Percentiles rank a stretch among this genome's conserved stretches.
Evolutionary conservation across 2,329 filamentous ascomycete genomes (phyloP).

Genomic region (Coniochaeta sp.): DNA sequence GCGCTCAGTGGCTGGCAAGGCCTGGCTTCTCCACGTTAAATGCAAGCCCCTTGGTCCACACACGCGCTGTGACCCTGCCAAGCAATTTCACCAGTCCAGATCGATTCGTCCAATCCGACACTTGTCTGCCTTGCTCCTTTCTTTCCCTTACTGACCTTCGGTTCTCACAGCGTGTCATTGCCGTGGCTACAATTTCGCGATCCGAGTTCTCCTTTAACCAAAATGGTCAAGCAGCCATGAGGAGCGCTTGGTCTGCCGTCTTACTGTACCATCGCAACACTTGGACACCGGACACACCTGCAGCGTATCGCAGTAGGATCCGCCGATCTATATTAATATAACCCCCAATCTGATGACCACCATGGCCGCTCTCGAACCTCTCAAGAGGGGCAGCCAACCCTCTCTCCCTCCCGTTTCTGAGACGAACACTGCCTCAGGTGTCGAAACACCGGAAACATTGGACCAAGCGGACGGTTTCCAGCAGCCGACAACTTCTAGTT

Average conservation of each 20-base stretch:
- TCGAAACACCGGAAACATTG: slow-evolving; percentile 13
- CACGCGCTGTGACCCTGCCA: background rate
- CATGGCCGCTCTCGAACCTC: slow-evolving; percentile 3
- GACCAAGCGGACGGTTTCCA: slow-evolving; percentile 16
- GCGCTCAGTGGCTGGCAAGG: slow-evolving; percentile 1
- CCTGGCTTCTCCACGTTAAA: background rate
- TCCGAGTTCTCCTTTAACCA: background rate
- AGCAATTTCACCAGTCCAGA: background rate
- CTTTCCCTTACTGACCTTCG: no score
- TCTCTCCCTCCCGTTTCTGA: slow-evolving; percentile 3
- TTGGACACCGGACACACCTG: background rate
- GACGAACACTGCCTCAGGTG: slow-evolving; percentile 1
- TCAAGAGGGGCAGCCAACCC: slow-evolving; percentile 1
- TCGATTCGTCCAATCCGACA: slow-evolving; percentile 2
- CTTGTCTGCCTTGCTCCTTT: background rate
- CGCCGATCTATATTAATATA: background rate
- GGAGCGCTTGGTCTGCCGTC: background rate
- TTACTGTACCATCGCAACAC: background rate
- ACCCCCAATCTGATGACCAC: background rate
- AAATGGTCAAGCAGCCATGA: background rate
- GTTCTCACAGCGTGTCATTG: background rate
- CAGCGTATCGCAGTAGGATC: background rate
- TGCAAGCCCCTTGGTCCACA: slow-evolving; percentile 1
- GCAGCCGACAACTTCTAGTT: slow-evolving; percentile 7
- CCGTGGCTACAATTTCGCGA: background rate